A percentile compares a stretch with the other conserved stretches of the same genome.
phyloP scores from a whole-genome alignment of 306 rosid genomes.

The Dicorynia guianensis region DNA sequence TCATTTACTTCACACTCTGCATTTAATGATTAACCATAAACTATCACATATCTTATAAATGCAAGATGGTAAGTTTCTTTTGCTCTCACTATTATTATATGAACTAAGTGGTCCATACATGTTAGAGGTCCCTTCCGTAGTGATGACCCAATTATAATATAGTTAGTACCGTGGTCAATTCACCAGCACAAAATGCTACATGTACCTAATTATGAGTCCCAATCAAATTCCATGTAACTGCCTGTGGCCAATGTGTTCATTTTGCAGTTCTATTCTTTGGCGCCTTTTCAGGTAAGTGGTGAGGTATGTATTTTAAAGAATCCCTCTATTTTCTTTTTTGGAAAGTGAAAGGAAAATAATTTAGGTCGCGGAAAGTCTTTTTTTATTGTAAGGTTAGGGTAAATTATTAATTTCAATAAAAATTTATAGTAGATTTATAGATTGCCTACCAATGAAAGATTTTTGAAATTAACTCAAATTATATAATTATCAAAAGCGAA shows the following conservation, averaged over 20 bases:
- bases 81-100: conserved; percentile 23
- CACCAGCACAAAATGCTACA: conserved; percentile 26
- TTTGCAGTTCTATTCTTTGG: conserved; percentile 19
- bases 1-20: too few species aligned
- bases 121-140: conserved; percentile 25
- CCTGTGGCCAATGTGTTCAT: not conserved
- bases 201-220: conserved; percentile 43
- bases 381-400: too few species aligned
- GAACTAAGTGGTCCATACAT: conserved; percentile 41
- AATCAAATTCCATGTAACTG: conserved; percentile 28
- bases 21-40: too few species aligned
- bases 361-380: too few species aligned
- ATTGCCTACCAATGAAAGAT: too few species aligned
- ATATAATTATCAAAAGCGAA: too few species aligned
- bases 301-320: too few species aligned
- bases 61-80: conserved; percentile 39
- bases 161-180: conserved; percentile 28
- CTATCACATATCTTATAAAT: conserved; percentile 44
- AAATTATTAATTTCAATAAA: too few species aligned
- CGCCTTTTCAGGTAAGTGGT: conserved; percentile 17
- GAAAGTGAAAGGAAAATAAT: too few species aligned
- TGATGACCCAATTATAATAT: conserved; percentile 31
- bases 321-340: too few species aligned
- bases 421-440: too few species aligned
- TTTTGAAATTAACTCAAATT: too few species aligned